Conservation (phyloP, 768 basidiomycete genomes). For the Infundibulicybe gibba region DNA sequence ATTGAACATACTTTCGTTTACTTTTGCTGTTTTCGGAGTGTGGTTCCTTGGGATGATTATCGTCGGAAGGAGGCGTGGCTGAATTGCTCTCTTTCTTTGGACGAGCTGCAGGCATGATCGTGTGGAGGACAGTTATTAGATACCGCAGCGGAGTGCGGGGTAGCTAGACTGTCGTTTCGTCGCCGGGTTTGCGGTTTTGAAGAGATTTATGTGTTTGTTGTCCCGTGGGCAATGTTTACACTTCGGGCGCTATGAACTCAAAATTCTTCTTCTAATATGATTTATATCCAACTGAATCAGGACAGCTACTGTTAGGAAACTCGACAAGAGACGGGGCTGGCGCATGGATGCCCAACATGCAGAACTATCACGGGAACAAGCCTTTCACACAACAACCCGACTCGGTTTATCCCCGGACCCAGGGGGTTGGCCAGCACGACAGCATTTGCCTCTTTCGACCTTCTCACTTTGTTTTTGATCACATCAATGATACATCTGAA, state of each 20-base stretch:
- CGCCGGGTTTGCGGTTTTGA: conserved; percentile 29
- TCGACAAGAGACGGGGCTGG: conserved; percentile 13
- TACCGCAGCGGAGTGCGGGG: conserved; percentile 23
- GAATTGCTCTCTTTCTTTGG: conserved; percentile 64
- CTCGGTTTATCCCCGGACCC: conserved; percentile 44
- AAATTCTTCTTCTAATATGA: conserved; percentile 30
- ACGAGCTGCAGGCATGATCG: conserved; percentile 61
- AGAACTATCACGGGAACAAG: conserved; percentile 36
- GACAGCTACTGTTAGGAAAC: conserved; percentile 25
- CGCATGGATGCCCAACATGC: conserved; percentile 26
- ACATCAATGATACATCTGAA: conserved; percentile 25
- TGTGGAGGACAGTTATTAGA: conserved; percentile 26
- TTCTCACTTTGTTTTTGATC: conserved; percentile 28
- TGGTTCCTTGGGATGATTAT: conserved; percentile 49
- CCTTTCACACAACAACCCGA: conserved; percentile 23
- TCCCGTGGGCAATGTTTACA: conserved; percentile 35
- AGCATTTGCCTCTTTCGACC: conserved; percentile 13
- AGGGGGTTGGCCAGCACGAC: conserved; percentile 26
- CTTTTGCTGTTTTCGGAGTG: conserved; percentile 67
- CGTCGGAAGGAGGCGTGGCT: conserved; percentile 64
- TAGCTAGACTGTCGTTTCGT: conserved; percentile 16
- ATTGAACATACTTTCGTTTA: conserved; percentile 71
- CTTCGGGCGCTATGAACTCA: conserved; percentile 34
- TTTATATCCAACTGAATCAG: conserved; percentile 36
- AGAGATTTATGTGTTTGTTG: conserved; percentile 34